A percentile compares a stretch with the other conserved stretches of the same genome.
Evolutionary conservation across 352 stramenopile genomes (phyloP).

Genomic region (Phytopythium oedochilum): DNA sequence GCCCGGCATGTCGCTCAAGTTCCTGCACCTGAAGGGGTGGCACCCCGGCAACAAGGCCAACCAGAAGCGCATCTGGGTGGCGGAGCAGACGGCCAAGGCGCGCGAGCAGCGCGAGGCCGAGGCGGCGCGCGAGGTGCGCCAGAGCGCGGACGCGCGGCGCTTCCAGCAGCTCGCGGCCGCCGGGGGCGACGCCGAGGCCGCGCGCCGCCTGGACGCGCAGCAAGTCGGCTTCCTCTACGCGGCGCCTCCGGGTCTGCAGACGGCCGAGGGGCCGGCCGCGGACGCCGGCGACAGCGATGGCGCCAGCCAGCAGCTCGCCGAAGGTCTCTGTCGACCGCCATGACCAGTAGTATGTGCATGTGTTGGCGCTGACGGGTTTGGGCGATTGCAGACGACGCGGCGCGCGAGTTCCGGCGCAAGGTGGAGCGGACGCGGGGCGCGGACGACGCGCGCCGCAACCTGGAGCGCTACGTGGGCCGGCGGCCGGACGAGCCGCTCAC

Average conservation of each 20-base stretch:
- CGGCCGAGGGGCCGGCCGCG: slow-evolving; percentile 22
- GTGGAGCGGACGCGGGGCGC: slow-evolving; percentile 28
- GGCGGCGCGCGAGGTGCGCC: slow-evolving; percentile 64
- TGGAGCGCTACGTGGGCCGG: slow-evolving; percentile 72
- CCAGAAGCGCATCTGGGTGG: slow-evolving; percentile 84
- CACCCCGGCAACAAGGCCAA: slow-evolving; percentile 78
- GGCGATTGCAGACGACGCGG: slow-evolving; percentile 40
- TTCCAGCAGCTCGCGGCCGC: slow-evolving; percentile 59
- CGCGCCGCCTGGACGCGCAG: slow-evolving; percentile 33
- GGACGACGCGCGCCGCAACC: slow-evolving; percentile 31
- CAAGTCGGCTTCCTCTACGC: slow-evolving; percentile 79
- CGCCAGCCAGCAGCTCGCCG: slow-evolving; percentile 7
- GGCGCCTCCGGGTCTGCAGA: slow-evolving; percentile 57
- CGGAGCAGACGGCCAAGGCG: slow-evolving; percentile 63
- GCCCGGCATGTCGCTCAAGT: slow-evolving; percentile 62
- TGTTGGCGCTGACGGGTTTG: background rate
- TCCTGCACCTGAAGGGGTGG: slow-evolving; percentile 78
- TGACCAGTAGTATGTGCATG: too few relatives aligned
- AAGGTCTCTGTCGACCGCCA: slow-evolving; percentile 8
- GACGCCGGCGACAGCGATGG: slow-evolving; percentile 22
- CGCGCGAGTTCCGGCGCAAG: slow-evolving; percentile 57
- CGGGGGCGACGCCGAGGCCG: slow-evolving; percentile 43
- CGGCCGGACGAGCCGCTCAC: slow-evolving; percentile 66
- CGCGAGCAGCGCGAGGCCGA: slow-evolving; percentile 46
- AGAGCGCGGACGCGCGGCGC: slow-evolving; percentile 39